A percentile compares a stretch with the other conserved stretches of the same genome.
Conservation (phyloP, 2,329 filamentous ascomycete species). For the Pseudomassariella vexata region DNA sequence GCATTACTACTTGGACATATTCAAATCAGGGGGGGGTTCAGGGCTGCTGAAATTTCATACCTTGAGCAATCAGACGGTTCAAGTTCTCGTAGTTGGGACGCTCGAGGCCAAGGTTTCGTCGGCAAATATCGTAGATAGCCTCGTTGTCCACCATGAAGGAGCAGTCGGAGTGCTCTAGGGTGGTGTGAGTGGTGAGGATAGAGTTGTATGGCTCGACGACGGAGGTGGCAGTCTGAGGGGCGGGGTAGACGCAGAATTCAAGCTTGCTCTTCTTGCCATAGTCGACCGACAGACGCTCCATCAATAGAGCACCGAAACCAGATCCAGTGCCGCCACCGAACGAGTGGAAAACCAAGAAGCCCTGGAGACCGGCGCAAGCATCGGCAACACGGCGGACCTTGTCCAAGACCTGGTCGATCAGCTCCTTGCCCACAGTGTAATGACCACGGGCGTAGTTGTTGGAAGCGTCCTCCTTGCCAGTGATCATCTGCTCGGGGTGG, state of each 20-base stretch:
- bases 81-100: slow-evolving; percentile 98
- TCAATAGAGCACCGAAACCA: slow-evolving; percentile 94
- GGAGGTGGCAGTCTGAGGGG: slow-evolving; percentile 92
- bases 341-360: slow-evolving; percentile 99
- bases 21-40: too few species aligned
- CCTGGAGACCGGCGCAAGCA: slow-evolving; percentile 96
- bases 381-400: slow-evolving; percentile 97
- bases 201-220: slow-evolving; percentile 99
- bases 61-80: slow-evolving; percentile 96
- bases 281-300: slow-evolving; percentile 98
- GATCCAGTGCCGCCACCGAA: slow-evolving; percentile 99
- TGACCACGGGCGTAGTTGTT: slow-evolving; percentile 99
- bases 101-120: slow-evolving; percentile 93
- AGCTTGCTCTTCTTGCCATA: slow-evolving; percentile 99
- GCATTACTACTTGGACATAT: too few species aligned
- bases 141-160: slow-evolving; percentile 99
- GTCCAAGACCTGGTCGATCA: slow-evolving; percentile 96
- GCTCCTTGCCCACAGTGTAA: slow-evolving; percentile 99
- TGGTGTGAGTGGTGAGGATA: slow-evolving; percentile 97
- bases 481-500: slow-evolving; percentile 99
- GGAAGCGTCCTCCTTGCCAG: slow-evolving; percentile 98
- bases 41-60: slow-evolving; percentile 37
- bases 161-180: slow-evolving; percentile 98
- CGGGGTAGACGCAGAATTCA: slow-evolving; percentile 98
- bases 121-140: slow-evolving; percentile 99